A percentile compares a stretch with the other conserved stretches of the same genome.
Evolutionary conservation across 495 filamentous ascomycete species (phyloP).

Genomic region (Aspergillus kassunensis): DNA sequence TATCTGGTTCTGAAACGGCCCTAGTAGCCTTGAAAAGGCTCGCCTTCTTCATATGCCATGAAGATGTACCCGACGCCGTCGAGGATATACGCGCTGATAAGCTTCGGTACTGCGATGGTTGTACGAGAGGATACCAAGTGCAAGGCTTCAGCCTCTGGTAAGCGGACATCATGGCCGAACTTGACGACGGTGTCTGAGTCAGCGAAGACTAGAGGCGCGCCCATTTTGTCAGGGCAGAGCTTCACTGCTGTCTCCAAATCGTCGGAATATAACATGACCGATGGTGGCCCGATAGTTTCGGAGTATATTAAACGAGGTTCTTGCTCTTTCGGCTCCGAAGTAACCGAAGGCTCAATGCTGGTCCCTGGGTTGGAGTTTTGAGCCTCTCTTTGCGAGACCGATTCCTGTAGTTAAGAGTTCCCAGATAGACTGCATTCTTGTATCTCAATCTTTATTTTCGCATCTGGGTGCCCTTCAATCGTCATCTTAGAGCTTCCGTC

Average conservation of each 20-base stretch:
- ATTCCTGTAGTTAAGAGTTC: background rate
- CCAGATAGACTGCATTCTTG: background rate
- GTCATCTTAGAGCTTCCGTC: too few species aligned
- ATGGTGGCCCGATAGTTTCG: slow-evolving; percentile 11
- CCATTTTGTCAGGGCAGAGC: slow-evolving; percentile 13
- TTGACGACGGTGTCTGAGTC: slow-evolving; percentile 16
- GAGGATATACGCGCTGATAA: slow-evolving; percentile 18
- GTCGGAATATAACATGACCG: slow-evolving; percentile 13
- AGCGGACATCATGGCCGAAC: slow-evolving; percentile 14
- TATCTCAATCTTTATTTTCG: background rate
- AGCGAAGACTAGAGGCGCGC: slow-evolving; percentile 7
- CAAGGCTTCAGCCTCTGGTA: slow-evolving; percentile 14
- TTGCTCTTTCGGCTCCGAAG: background rate
- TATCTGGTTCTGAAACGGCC: slow-evolving; percentile 8
- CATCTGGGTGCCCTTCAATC: background rate
- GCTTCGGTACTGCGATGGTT: too few species aligned
- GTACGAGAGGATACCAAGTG: too few species aligned
- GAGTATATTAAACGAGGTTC: slow-evolving; percentile 14
- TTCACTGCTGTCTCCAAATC: slow-evolving; percentile 11
- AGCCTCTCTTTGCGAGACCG: background rate
- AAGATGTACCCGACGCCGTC: slow-evolving; percentile 12
- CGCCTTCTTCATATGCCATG: slow-evolving; percentile 15
- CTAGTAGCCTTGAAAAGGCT: slow-evolving; percentile 13
- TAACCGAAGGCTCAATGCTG: background rate
- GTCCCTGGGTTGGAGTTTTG: background rate